phyloP scores from a whole-genome alignment of 1,284 basidiomycete genomes.

The Rhodotorula sp. region DNA sequence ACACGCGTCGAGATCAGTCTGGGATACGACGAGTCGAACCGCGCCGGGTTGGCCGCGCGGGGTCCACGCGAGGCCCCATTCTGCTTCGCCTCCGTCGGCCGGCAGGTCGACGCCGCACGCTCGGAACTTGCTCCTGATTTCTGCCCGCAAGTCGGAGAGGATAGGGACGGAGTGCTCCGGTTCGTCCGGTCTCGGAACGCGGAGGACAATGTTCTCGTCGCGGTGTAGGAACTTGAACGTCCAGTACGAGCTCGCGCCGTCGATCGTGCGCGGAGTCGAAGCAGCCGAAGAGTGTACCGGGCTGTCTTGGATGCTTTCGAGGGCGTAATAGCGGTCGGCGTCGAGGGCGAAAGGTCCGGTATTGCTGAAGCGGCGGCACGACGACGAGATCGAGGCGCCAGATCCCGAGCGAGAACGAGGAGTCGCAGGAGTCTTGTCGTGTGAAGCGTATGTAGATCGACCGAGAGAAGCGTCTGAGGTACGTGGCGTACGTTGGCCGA shows the following conservation, averaged over 20 bases:
- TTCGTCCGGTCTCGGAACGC: constrained; percentile 11
- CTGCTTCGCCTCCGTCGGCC: constrained; percentile 3
- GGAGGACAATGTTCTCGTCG: constrained; percentile 29
- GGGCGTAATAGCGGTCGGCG: background rate
- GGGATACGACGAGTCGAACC: constrained; percentile 11
- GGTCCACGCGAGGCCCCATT: constrained; percentile 21
- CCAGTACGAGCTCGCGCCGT: background rate
- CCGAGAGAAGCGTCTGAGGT: background rate
- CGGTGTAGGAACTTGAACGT: constrained; percentile 37
- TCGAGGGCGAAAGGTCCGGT: constrained; percentile 4
- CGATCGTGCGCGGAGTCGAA: background rate
- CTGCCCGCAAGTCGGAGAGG: constrained; percentile 16
- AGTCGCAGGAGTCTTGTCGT: constrained; percentile 1
- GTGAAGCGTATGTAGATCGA: background rate
- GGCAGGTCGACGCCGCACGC: constrained; percentile 11
- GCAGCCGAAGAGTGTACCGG: constrained; percentile 11
- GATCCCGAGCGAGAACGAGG: constrained; percentile 27
- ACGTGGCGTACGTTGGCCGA: constrained; percentile 29
- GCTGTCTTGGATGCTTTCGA: constrained; percentile 38
- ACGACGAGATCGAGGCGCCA: constrained; percentile 8
- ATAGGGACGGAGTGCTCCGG: background rate
- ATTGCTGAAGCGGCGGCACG: constrained; percentile 19
- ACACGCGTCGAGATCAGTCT: constrained; percentile 22
- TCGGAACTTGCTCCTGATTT: constrained; percentile 23
- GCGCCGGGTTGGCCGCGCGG: background rate